Evolutionary conservation across 352 stramenopile species (phyloP), one percentile per base, ranked within the genome.

Genomic region (Phytophthora syringae): DNA sequence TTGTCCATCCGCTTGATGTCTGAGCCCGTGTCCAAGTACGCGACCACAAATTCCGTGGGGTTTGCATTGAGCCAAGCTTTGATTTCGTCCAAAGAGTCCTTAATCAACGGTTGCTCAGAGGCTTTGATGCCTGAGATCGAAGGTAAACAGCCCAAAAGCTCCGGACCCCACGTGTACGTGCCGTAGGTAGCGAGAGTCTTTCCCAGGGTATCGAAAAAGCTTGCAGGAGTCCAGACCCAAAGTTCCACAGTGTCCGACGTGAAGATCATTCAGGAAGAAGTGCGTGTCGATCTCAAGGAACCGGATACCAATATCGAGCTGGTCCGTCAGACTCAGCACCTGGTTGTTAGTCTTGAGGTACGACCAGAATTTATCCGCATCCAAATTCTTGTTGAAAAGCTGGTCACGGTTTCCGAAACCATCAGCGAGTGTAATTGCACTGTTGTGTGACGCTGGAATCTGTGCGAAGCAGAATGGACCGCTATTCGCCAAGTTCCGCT

Each of bases 281-380:
- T 86, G 77, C 49, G 75, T 79, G 63, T 89, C 78, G 18, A 90
- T 66, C 59, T 90, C 82, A n/a, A 90, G 24, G 30, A 70, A 86
- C 6, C 83, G 79, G 45, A 90, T 76, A 20, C 83, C 80, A 25
- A 92, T 70, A 40, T 81, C 72, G 13, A 92, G 65, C 64, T 90
- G 81, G 57, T 92, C 83, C 2, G 75, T 82, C 16, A 92, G 43
- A 56, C 77, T 86, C 16, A 89, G 67, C 39, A 84, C 65, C 44
- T 91, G 77, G 57, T 91, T 86, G 72, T 88, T 89, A 5, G 82
- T 91, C 70, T 86, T 85, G 36, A 88, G 70, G 48, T 76, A 89
- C 32, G 75, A 82, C 60, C 78, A 84, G 39, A 61, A 48, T 52
- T 86, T 88, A 20, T 72, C 67, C 7, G 50, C 24, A 52, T 75